Percentiles rank a stretch among this genome's conserved stretches.
phyloP scores from a whole-genome alignment of 768 basidiomycete species.

The Termitomyces sp. region DNA sequence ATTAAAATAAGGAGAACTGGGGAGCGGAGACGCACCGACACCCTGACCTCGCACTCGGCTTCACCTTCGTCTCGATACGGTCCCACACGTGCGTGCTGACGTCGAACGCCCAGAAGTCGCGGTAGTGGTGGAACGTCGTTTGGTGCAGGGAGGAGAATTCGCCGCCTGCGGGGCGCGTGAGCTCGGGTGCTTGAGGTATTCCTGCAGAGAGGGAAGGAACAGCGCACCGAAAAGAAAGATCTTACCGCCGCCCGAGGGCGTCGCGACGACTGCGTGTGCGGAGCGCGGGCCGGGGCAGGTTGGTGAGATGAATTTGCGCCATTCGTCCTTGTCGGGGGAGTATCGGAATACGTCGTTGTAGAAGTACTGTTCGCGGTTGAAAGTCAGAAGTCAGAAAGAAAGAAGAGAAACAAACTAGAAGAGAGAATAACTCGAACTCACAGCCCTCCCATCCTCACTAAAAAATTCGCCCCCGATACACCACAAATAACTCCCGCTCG shows the following conservation, averaged over 20 bases:
- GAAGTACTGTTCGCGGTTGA: no score
- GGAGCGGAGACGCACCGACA: conserved; percentile 51
- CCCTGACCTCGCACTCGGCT: conserved; percentile 79
- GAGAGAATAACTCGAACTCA: conserved; percentile 25
- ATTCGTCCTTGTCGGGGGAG: conserved; percentile 84
- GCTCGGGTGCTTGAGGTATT: neutral
- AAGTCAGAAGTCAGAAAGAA: no score
- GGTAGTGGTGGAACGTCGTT: conserved; percentile 83
- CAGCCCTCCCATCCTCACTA: conserved; percentile 79
- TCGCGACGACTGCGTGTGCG: conserved; percentile 78
- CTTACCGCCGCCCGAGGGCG: conserved; percentile 79
- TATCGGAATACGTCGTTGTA: conserved; percentile 89
- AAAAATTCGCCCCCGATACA: conserved; percentile 87
- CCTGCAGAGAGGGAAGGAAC: neutral
- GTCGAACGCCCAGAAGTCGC: conserved; percentile 88
- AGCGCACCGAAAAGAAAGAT: conserved; percentile 72
- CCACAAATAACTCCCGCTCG: conserved; percentile 79
- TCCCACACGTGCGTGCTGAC: conserved; percentile 81
- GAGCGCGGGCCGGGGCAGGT: conserved; percentile 86
- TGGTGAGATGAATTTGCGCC: conserved; percentile 80
- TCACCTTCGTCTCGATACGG: conserved; percentile 79
- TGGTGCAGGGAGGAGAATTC: conserved; percentile 85
- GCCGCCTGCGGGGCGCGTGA: conserved; percentile 47
- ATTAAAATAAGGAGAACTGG: neutral
- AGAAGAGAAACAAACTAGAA: no score